Evolutionary conservation across 2,329 filamentous ascomycete species (phyloP).

Genomic region (Mycosphaerella arachidis): DNA sequence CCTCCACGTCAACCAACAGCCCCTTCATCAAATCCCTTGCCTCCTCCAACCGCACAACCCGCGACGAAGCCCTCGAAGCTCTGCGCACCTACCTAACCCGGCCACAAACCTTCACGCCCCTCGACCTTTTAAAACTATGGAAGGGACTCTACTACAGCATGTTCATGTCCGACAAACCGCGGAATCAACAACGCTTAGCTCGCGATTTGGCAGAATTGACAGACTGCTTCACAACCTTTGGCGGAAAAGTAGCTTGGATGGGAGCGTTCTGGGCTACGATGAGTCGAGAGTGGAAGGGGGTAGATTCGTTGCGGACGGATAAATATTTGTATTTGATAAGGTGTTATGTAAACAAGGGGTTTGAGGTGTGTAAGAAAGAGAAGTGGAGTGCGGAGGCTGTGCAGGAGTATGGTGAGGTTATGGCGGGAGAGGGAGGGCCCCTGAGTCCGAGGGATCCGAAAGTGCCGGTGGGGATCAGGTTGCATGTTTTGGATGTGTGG

Average conservation of each 20-base stretch:
- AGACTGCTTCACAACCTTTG: conserved; percentile 49
- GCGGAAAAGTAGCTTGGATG: conserved; percentile 41
- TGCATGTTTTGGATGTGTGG: conserved; percentile 88
- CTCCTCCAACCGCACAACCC: conserved; percentile 56
- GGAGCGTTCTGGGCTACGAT: conserved; percentile 52
- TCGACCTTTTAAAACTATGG: conserved; percentile 85
- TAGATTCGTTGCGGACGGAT: conserved; percentile 62
- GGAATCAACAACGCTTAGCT: conserved; percentile 81
- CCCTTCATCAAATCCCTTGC: conserved; percentile 78
- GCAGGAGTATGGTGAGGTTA: conserved; percentile 43
- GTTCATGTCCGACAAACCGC: conserved; percentile 88
- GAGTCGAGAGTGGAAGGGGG: conserved; percentile 47
- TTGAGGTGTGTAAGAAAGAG: conserved; percentile 46
- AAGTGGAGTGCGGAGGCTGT: conserved; percentile 33
- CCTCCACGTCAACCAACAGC: background rate
- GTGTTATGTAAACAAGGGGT: conserved; percentile 68
- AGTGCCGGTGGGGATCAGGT: conserved; percentile 75
- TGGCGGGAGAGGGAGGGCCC: conserved; percentile 41
- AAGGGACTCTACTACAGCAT: conserved; percentile 84
- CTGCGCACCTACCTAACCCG: conserved; percentile 72
- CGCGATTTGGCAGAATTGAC: conserved; percentile 69
- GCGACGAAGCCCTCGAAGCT: conserved; percentile 57
- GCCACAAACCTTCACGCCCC: conserved; percentile 55
- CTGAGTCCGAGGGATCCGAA: conserved; percentile 47
- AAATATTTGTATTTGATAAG: conserved; percentile 87